These are phyloP conservation scores for Hyphodiscus sp. DNA, from an alignment of 2,329 filamentous ascomycete genomes.

Conservation along the genomic window DNA sequence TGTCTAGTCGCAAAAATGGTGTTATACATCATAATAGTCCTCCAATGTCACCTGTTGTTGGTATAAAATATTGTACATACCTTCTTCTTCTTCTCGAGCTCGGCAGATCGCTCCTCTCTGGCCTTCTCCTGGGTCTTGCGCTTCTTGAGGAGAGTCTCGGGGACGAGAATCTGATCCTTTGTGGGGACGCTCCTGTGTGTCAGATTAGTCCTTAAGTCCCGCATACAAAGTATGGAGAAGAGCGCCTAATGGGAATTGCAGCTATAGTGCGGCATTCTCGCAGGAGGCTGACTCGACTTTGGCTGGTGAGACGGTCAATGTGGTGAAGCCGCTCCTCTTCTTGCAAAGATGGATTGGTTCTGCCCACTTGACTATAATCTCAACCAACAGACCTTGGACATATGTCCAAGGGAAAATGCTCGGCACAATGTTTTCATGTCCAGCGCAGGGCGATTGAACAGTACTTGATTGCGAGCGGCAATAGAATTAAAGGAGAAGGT, in stretches of 20 bases:
- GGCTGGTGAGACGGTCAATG: conserved; percentile 57
- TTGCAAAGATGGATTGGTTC: conserved; percentile 12
- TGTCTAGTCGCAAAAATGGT: conserved; percentile 85
- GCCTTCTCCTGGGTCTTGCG: conserved; percentile 99
- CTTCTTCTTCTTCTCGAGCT: conserved; percentile 81
- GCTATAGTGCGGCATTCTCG: conserved; percentile 87
- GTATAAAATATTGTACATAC: conserved; percentile 40
- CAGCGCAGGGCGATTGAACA: conserved; percentile 13
- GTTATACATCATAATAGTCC: conserved; percentile 73
- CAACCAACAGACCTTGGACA: conserved; percentile 68
- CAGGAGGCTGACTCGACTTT: conserved; percentile 85
- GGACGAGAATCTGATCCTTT: conserved; percentile 91
- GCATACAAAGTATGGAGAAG: conserved; percentile 56
- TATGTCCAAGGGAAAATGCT: conserved; percentile 42
- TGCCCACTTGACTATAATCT: conserved; percentile 38
- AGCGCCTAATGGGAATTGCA: conserved; percentile 89
- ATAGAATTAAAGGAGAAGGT: conserved; percentile 72
- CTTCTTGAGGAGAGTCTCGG: conserved; percentile 99
- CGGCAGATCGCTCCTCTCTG: conserved; percentile 77
- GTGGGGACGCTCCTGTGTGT: conserved; percentile 78
- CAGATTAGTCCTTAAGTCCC: conserved; percentile 74
- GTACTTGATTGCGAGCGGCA: conserved; percentile 45
- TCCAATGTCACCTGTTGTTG: conserved; percentile 32
- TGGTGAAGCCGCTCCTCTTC: conserved; percentile 23
- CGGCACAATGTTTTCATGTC: conserved; percentile 21